Percentiles rank a stretch among this genome's conserved stretches.
phyloP scores from a whole-genome alignment of 108 stramenopile species.

The Aurantiochytrium sp. region DNA sequence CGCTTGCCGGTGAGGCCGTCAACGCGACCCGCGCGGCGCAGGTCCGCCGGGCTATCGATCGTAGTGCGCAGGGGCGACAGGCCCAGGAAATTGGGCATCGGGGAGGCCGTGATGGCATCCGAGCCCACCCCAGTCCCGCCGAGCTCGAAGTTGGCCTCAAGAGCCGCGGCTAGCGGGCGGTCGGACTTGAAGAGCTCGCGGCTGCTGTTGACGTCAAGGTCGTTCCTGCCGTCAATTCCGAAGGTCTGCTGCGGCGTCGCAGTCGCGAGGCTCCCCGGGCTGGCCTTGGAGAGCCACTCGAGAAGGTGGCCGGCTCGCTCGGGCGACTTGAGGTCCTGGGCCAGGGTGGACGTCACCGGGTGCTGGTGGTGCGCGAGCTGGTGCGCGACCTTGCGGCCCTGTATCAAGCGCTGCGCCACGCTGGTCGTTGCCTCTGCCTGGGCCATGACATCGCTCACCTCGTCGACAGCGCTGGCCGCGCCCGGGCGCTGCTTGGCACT shows the following conservation, averaged over 20 bases:
- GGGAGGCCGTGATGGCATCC: too few species aligned
- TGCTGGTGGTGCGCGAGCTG: too few species aligned
- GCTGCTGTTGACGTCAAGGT: neutral
- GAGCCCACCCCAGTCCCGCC: neutral
- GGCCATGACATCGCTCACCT: neutral
- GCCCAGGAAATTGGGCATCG: too few species aligned
- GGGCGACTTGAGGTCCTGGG: too few species aligned
- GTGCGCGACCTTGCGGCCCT: too few species aligned
- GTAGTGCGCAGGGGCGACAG: too few species aligned
- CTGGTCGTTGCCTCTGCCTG: too few species aligned
- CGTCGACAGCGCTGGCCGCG: neutral
- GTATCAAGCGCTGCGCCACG: too few species aligned
- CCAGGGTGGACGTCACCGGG: too few species aligned
- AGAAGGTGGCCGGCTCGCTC: neutral
- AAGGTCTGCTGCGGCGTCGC: neutral
- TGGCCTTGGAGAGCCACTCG: neutral
- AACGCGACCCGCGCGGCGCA: too few species aligned
- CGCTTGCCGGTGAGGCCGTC: too few species aligned
- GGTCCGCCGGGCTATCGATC: too few species aligned
- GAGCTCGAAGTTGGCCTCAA: neutral
- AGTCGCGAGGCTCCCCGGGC: neutral
- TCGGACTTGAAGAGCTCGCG: neutral
- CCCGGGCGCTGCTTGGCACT: neutral
- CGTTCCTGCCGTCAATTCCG: neutral
- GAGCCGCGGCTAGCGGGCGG: neutral